Evolutionary conservation across 75 land plant species (phyloP).

Genomic region (Pinus albicaulis): DNA sequence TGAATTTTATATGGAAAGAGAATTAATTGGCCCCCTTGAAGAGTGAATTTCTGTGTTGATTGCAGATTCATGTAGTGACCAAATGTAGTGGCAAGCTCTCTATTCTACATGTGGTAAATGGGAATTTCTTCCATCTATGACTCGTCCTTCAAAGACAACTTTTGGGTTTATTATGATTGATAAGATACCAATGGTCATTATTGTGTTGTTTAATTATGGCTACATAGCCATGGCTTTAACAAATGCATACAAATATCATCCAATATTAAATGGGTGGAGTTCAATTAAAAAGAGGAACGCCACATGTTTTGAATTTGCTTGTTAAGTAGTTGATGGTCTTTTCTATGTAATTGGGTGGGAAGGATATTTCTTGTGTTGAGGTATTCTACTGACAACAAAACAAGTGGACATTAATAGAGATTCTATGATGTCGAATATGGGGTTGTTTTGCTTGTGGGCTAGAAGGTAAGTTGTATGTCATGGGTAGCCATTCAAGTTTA

Average conservation of each 20-base stretch:
- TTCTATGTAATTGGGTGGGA: too few species aligned
- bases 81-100: constrained; percentile 18
- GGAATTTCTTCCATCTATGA: constrained; percentile 51
- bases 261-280: constrained; percentile 76
- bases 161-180: constrained; percentile 62
- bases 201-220: constrained; percentile 32
- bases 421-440: too few species aligned
- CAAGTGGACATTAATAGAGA: too few species aligned
- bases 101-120: constrained; percentile 53
- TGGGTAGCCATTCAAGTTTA: too few species aligned
- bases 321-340: too few species aligned
- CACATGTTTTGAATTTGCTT: too few species aligned
- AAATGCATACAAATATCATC: constrained; percentile 66
- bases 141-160: constrained; percentile 49
- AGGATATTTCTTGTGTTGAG: too few species aligned
- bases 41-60: constrained; percentile 69
- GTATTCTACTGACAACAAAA: too few species aligned
- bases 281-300: too few species aligned
- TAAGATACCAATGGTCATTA: constrained; percentile 64
- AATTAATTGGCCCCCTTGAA: constrained; percentile 45
- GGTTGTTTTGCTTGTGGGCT: too few species aligned
- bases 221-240: constrained; percentile 22
- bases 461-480: too few species aligned
- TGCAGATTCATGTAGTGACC: constrained; percentile 29
- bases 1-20: constrained; percentile 56